phyloP scores from a whole-genome alignment of 441 rosid genomes.

The Corymbia citriodora region DNA sequence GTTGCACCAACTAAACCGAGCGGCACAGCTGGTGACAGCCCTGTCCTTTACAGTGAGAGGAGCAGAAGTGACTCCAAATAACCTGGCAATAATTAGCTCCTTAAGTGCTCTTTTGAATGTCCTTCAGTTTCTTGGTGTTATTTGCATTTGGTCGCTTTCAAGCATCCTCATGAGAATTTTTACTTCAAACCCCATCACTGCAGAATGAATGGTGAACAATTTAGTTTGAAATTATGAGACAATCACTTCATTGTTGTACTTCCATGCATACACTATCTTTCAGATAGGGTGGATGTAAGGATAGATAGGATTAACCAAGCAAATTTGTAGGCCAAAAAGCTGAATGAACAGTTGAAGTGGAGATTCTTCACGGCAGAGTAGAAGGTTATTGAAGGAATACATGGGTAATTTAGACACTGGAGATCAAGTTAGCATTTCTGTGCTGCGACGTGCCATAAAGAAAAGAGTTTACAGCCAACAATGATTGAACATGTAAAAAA shows the following conservation, averaged over 20 bases:
- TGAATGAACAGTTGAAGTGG: not conserved
- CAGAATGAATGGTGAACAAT: constrained; percentile 19
- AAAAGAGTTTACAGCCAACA: not conserved
- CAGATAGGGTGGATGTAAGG: not conserved
- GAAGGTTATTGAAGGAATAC: constrained; percentile 13
- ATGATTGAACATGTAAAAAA: not conserved
- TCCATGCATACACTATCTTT: not conserved
- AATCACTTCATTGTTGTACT: not conserved
- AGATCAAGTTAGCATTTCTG: not conserved
- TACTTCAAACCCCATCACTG: constrained; percentile 31
- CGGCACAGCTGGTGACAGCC: constrained; percentile 91
- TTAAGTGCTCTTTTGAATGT: constrained; percentile 78
- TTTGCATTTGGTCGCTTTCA: constrained; percentile 95
- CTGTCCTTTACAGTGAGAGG: constrained; percentile 85
- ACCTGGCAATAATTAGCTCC: constrained; percentile 83
- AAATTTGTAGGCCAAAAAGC: not conserved
- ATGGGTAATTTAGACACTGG: constrained; percentile 1
- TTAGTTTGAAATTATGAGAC: constrained; percentile 1
- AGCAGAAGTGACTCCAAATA: constrained; percentile 79
- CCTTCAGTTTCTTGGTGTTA: constrained; percentile 81
- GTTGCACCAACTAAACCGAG: constrained; percentile 95
- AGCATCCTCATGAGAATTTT: constrained; percentile 82
- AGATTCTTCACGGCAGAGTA: not conserved
- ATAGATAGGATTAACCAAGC: not conserved
- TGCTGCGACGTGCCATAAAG: not conserved